Conservation (phyloP, 306 rosid species). For the Pterocarpus santalinus region DNA sequence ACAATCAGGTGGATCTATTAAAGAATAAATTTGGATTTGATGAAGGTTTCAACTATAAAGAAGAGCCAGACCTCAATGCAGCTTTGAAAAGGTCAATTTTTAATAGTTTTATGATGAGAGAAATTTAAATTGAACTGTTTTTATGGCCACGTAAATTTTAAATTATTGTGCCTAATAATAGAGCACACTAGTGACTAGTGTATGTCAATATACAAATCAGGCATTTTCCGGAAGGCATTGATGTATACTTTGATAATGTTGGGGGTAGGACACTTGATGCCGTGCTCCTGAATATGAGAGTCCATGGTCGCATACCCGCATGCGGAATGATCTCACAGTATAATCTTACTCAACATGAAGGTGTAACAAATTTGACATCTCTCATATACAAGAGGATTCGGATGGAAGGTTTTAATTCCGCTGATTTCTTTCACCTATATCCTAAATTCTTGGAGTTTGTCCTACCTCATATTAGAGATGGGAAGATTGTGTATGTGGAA, state of each 20-base stretch:
- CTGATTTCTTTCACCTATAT: constrained; percentile 39
- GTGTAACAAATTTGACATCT: constrained; percentile 42
- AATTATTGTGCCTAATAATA: neutral
- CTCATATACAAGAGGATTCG: constrained; percentile 42
- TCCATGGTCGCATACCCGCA: constrained; percentile 39
- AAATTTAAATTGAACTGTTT: neutral
- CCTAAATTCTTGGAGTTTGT: constrained; percentile 52
- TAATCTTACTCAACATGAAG: constrained; percentile 49
- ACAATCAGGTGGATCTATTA: constrained; percentile 49
- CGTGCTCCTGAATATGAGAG: constrained; percentile 46
- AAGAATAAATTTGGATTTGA: constrained; percentile 55
- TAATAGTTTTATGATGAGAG: neutral
- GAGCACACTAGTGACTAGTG: constrained; percentile 18
- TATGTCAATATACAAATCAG: constrained; percentile 31
- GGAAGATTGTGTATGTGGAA: constrained; percentile 50
- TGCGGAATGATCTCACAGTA: constrained; percentile 55
- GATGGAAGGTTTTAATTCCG: constrained; percentile 41
- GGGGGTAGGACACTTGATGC: constrained; percentile 52
- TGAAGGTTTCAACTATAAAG: constrained; percentile 55
- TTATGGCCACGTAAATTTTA: neutral
- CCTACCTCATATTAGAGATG: constrained; percentile 49
- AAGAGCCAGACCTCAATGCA: constrained; percentile 50
- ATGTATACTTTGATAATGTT: constrained; percentile 53
- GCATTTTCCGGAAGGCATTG: constrained; percentile 58
- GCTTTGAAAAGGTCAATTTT: constrained; percentile 50